Evolutionary conservation across 148 eudicot genomes (phyloP).

Genomic region (Bassia scoparia): DNA sequence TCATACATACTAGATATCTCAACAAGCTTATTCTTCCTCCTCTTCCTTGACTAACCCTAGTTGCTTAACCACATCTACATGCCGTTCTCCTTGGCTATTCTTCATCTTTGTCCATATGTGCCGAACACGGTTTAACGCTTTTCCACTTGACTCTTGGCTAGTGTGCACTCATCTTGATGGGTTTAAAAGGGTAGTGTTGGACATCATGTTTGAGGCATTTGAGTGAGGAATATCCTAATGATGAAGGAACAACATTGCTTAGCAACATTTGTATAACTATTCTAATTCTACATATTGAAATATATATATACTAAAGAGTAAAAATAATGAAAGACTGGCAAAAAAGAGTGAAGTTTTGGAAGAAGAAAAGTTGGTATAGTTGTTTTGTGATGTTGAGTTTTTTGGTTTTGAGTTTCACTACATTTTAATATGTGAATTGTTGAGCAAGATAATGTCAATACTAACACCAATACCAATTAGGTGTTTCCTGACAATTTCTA

Average conservation of each 20-base stretch:
- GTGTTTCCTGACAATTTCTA: conserved; percentile 28
- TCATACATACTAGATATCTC: conserved; percentile 26
- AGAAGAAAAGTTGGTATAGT: background rate
- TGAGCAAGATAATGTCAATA: background rate
- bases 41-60: conserved; percentile 30
- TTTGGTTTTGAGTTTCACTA: conserved; percentile 2
- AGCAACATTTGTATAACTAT: conserved; percentile 23
- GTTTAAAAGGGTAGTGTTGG: conserved; percentile 14
- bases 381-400: background rate
- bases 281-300: conserved; percentile 24
- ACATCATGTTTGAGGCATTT: conserved; percentile 10
- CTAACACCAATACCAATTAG: background rate
- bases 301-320: background rate
- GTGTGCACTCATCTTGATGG: conserved; percentile 11
- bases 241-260: conserved; percentile 22
- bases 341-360: background rate
- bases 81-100: conserved; percentile 36
- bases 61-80: conserved; percentile 30
- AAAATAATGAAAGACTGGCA: background rate
- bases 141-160: conserved; percentile 29
- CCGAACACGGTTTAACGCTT: conserved; percentile 38
- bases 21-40: conserved; percentile 21
- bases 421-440: conserved; percentile 25
- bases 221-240: conserved; percentile 32
- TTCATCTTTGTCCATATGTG: conserved; percentile 39